A percentile compares a stretch with the other conserved stretches of the same genome.
These are phyloP conservation scores for Trichophyton rubrum DNA, from an alignment of 2,329 filamentous ascomycete genomes.

Conservation along the genomic window DNA sequence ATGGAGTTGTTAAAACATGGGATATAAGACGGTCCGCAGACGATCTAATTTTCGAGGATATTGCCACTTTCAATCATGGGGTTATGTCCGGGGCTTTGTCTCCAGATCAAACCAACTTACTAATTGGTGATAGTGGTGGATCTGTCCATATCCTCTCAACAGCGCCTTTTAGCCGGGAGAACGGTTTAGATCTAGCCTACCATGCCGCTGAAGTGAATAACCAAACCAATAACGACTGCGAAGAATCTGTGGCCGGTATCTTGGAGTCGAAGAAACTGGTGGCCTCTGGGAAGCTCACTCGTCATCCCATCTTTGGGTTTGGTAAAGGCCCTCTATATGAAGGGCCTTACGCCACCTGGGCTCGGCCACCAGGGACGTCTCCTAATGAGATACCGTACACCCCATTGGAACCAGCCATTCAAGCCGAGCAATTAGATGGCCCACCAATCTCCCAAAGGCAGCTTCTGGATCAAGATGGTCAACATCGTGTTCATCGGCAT, in stretches of 20 bases:
- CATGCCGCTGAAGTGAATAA: slow-evolving; percentile 8
- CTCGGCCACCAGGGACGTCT: slow-evolving; percentile 20
- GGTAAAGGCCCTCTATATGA: slow-evolving; percentile 30
- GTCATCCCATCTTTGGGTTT: slow-evolving; percentile 27
- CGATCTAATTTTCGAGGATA: slow-evolving; percentile 41
- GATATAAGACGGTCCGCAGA: slow-evolving; percentile 41
- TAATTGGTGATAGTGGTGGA: slow-evolving; percentile 47
- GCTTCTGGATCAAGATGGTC: background rate
- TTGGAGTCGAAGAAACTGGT: slow-evolving; percentile 16
- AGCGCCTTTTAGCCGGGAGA: slow-evolving; percentile 16
- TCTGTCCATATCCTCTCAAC: slow-evolving; percentile 41
- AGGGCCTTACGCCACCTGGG: slow-evolving; percentile 31
- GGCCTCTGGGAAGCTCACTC: slow-evolving; percentile 21
- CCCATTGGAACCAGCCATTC: slow-evolving; percentile 16
- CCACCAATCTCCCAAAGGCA: slow-evolving; percentile 8
- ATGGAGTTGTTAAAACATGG: slow-evolving; percentile 49
- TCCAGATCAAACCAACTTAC: slow-evolving; percentile 41
- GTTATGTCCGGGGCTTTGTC: slow-evolving; percentile 49
- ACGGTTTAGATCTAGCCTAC: slow-evolving; percentile 19
- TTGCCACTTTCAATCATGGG: slow-evolving; percentile 38
- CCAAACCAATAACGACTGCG: background rate
- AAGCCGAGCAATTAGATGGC: slow-evolving; percentile 23
- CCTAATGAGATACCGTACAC: slow-evolving; percentile 16
- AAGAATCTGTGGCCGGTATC: background rate
- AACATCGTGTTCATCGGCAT: slow-evolving; percentile 7